phyloP scores from a whole-genome alignment of 805 yeast genomes.

The Jamesozyma gamospora region DNA sequence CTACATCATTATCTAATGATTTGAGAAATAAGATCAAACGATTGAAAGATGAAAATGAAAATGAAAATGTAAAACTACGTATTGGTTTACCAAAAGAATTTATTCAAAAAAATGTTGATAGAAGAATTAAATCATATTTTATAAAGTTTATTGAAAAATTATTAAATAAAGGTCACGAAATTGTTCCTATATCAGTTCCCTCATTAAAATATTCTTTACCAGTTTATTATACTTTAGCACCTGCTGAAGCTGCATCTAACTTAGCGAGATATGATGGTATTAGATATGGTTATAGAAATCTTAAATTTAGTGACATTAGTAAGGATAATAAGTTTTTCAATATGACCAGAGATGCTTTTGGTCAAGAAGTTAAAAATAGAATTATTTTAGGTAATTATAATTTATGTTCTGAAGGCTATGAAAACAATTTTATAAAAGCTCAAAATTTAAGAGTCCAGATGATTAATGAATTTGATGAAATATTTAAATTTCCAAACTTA shows the following conservation, averaged over 20 bases:
- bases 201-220: conserved; percentile 57
- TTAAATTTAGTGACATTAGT: conserved; percentile 22
- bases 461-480: conserved; percentile 52
- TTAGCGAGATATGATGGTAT: conserved; percentile 85
- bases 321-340: conserved; percentile 38
- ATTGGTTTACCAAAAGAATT: conserved; percentile 74
- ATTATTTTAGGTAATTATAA: conserved; percentile 81
- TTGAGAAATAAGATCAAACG: conserved; percentile 25
- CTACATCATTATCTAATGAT: conserved; percentile 46
- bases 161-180: conserved; percentile 36
- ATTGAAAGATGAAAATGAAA: neutral
- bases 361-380: conserved; percentile 74
- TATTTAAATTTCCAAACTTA: conserved; percentile 47
- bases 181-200: conserved; percentile 63
- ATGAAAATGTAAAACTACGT: conserved; percentile 23
- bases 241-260: conserved; percentile 92
- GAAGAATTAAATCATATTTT: conserved; percentile 41
- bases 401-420: conserved; percentile 58
- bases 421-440: conserved; percentile 71
- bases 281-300: conserved; percentile 55
- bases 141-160: conserved; percentile 35
- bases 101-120: conserved; percentile 43
- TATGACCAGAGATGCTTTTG: conserved; percentile 57
- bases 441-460: conserved; percentile 51
- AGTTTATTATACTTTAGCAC: conserved; percentile 76